A percentile compares a stretch with the other conserved stretches of the same genome.
Conservation (phyloP, 805 yeast species). For the Candida multigemmis region DNA sequence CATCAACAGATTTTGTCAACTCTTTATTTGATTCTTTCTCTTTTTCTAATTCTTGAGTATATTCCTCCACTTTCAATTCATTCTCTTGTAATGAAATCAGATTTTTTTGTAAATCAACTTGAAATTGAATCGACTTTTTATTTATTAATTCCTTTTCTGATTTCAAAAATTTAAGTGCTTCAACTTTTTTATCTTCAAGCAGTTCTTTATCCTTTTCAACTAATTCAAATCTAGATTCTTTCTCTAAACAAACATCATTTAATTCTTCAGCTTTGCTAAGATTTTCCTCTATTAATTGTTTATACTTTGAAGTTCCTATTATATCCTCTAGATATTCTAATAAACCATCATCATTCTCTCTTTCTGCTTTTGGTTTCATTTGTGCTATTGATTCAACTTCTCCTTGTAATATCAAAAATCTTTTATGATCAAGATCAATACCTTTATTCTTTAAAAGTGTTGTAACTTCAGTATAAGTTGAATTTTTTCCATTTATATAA, state of each 20-base stretch:
- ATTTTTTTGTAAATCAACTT: slow-evolving; percentile 37
- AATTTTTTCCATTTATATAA: slow-evolving; percentile 57
- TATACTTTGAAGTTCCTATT: slow-evolving; percentile 87
- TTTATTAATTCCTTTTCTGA: slow-evolving; percentile 53
- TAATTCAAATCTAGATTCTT: slow-evolving; percentile 67
- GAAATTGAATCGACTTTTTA: slow-evolving; percentile 48
- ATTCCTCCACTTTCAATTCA: slow-evolving; percentile 29
- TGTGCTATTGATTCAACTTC: slow-evolving; percentile 98
- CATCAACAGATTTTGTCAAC: slow-evolving; percentile 14
- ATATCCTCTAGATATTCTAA: slow-evolving; percentile 93
- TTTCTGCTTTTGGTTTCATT: slow-evolving; percentile 96
- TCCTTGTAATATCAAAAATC: slow-evolving; percentile 92
- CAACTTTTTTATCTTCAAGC: slow-evolving; percentile 58
- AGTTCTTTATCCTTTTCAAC: slow-evolving; percentile 67
- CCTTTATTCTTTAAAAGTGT: slow-evolving; percentile 68
- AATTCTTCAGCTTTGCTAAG: slow-evolving; percentile 56
- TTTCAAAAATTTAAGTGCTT: slow-evolving; percentile 57
- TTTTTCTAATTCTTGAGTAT: slow-evolving; percentile 25
- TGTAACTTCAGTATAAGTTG: slow-evolving; percentile 76
- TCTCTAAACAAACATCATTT: slow-evolving; percentile 74
- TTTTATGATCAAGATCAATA: slow-evolving; percentile 87
- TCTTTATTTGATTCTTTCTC: slow-evolving; percentile 16
- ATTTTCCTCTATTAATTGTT: slow-evolving; percentile 61
- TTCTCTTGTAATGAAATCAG: slow-evolving; percentile 27
- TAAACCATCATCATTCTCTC: slow-evolving; percentile 85